Conservation (phyloP, 495 filamentous ascomycete species). For the Niebla homalea region DNA sequence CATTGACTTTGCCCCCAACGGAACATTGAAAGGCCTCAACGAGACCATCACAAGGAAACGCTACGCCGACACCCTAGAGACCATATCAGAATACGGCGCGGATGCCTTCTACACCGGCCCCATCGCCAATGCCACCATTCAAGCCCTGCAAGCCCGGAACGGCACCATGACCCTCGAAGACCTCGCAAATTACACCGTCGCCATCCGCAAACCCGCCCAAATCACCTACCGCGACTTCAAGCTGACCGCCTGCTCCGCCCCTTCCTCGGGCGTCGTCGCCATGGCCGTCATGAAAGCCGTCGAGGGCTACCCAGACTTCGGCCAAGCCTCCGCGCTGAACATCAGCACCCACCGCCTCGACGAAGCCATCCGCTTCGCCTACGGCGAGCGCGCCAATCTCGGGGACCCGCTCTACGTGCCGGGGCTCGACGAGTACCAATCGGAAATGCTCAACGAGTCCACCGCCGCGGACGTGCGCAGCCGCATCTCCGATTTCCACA, state of each 20-base stretch:
- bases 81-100: conserved; percentile 54
- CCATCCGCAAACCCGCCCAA: conserved; percentile 43
- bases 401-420: conserved; percentile 66
- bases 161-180: conserved; percentile 79
- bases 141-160: conserved; percentile 45
- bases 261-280: conserved; percentile 59
- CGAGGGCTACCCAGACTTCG: conserved; percentile 53
- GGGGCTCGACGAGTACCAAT: conserved; percentile 49
- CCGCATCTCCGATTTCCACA: conserved; percentile 56
- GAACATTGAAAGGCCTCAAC: conserved; percentile 50
- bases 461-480: conserved; percentile 44
- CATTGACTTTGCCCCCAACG: conserved; percentile 76
- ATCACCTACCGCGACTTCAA: conserved; percentile 61
- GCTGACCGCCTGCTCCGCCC: conserved; percentile 54
- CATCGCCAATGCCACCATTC: conserved; percentile 60
- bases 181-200: conserved; percentile 52
- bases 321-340: conserved; percentile 37
- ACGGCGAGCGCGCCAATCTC: conserved; percentile 56
- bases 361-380: conserved; percentile 79
- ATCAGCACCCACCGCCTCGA: conserved; percentile 66
- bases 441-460: conserved; percentile 46
- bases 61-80: conserved; percentile 64
- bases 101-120: conserved; percentile 66
- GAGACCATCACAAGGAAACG: conserved; percentile 67
- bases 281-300: conserved; percentile 65